Percentiles rank a stretch among this genome's conserved stretches.
These are phyloP conservation scores for Linnemannia zychae DNA, from an alignment of 192 early-diverging fungal genomes.

Conservation along the genomic window DNA sequence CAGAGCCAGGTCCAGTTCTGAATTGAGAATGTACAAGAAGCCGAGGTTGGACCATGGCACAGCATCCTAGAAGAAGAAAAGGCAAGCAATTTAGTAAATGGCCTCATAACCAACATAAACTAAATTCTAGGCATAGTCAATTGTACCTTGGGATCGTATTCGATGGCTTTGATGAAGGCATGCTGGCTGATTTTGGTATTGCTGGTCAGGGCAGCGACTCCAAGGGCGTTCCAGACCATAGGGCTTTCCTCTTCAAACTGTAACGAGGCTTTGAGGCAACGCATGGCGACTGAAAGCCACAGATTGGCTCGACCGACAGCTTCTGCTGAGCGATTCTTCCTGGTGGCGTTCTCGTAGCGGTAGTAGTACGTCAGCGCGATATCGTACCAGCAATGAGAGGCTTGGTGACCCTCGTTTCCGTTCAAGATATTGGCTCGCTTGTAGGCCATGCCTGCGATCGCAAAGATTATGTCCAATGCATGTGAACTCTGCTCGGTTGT, in stretches of 20 bases:
- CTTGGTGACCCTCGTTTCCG: constrained; percentile 51
- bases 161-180: constrained; percentile 85
- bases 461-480: constrained; percentile 58
- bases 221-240: constrained; percentile 80
- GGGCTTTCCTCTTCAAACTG: constrained; percentile 70
- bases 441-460: constrained; percentile 64
- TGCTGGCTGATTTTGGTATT: constrained; percentile 81
- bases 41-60: constrained; percentile 89
- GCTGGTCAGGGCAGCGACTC: constrained; percentile 66
- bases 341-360: constrained; percentile 39
- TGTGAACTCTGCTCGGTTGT: constrained; percentile 45
- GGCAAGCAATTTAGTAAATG: neutral
- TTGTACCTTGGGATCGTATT: constrained; percentile 74
- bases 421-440: constrained; percentile 64
- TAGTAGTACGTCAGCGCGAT: constrained; percentile 64
- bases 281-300: constrained; percentile 56
- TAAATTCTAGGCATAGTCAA: neutral
- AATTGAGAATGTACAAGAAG: constrained; percentile 77
- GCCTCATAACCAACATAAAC: neutral
- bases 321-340: neutral
- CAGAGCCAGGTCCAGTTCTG: constrained; percentile 82
- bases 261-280: constrained; percentile 69
- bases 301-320: neutral
- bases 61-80: constrained; percentile 57
- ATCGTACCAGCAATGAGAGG: constrained; percentile 67